Evolutionary conservation across 2,329 filamentous ascomycete species (phyloP), one percentile per base, ranked within the genome.

Genomic region (Pseudogymnoascus sp.): DNA sequence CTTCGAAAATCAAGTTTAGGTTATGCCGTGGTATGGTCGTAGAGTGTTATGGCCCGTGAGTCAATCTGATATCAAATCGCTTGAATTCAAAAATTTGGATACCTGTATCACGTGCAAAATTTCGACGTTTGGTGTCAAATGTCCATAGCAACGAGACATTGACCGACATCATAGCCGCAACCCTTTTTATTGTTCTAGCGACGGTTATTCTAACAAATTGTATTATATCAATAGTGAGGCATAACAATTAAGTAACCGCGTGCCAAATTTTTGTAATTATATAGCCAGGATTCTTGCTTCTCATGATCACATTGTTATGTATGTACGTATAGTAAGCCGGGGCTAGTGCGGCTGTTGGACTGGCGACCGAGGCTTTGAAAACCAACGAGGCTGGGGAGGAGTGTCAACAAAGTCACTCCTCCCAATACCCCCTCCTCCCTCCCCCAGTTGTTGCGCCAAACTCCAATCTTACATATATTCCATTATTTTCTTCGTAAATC

Each of bases 351-450:
- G 49, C 49, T 55, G 58, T 60, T 60, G 58, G 55, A 59, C 55
- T 59, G 55, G 37, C 55, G 55, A 59, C 55, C 55, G 31, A 37
- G 55, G 55, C 55, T 59, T 59, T 37, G 55, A 29, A 59, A 59
- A 59, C 55, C 33, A 59, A 23, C 55, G 55, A 59, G 33, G 55
- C 55, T 59, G 55, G 55, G 55, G 55, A 37, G 23, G 6, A 37
- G 31, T 37, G 33, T 37, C 55, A 37, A 59, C 31, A 37, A 59
- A 59, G 55, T 23, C 55, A 39, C 55, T 16, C 19, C 10, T 10
- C 21, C 49, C 26, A 38, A 59, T 59, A 37, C 58, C 58, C 38
- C 33, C 58, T 39, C 58, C 26, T 31, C 33, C n/a, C 58, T 26
- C 14, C 8, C 33, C 58, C 33, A 26, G 14, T 38, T 41, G 14